Evolutionary conservation across 148 eudicot species (phyloP).

Genomic region (Polygonum aviculare): DNA sequence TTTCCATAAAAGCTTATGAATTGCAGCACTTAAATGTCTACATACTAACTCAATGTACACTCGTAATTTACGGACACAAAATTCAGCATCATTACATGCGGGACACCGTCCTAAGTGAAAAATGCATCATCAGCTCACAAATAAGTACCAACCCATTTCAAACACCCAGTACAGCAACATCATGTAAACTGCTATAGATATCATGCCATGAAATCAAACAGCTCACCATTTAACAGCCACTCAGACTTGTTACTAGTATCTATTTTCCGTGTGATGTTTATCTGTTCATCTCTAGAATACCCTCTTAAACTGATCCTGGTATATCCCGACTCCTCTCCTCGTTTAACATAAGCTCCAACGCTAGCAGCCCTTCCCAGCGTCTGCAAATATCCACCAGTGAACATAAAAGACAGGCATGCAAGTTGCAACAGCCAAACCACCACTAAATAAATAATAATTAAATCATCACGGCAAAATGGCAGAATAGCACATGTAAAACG

Average conservation of each 20-base stretch:
- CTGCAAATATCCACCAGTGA: constrained; percentile 33
- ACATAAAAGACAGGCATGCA: background rate
- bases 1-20: background rate
- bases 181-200: background rate
- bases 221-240: constrained; percentile 72
- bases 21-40: background rate
- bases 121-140: background rate
- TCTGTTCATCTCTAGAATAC: constrained; percentile 30
- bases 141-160: background rate
- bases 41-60: background rate
- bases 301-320: constrained; percentile 68
- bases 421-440: background rate
- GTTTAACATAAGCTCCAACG: constrained; percentile 79
- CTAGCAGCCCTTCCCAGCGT: constrained; percentile 79
- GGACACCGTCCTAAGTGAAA: background rate
- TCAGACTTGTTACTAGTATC: constrained; percentile 83
- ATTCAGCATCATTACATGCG: background rate
- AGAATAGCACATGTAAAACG: background rate
- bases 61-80: background rate
- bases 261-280: constrained; percentile 57
- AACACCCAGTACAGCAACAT: background rate
- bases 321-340: constrained; percentile 80
- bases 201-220: background rate
- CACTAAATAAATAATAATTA: background rate
- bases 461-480: background rate